Base-by-base conservation (phyloP, 2,329 filamentous ascomycete species). In the Leptographium wingfieldii region DNA sequence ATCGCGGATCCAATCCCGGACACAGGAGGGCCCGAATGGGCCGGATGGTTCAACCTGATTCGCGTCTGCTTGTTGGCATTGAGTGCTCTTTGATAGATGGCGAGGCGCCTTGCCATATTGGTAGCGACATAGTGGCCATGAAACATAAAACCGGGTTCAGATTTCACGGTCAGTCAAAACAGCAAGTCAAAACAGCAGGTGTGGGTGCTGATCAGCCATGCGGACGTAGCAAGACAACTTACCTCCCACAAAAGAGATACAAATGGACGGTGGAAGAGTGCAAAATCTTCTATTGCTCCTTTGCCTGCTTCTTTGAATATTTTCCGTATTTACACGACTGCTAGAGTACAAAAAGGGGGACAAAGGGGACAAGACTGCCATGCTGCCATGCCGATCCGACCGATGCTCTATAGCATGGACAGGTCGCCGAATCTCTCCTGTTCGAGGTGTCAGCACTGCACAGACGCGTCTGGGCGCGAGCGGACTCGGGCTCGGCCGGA, bases 351-450 rank as follows among this genome's bases (percentile, higher is more conserved):
- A 79, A 76, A 68, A 66, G 64, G 59, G 57, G 59, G 46, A 38
- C 38, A 60, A 46, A 54, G 58, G 57, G 59, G 46, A 33, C 38
- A 60, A 46, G 54, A 53, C 31, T 22, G 49, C 55, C 49, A 49
- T 58, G 49, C 52, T 40, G 53, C 38, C 46, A 73, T 83, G 3
- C 9, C 43, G 40, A 19, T 38, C 7, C 43, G 19, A 46, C n/a
- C 19, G 43, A 46, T 46, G 7, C 22, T 25, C 84, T 96, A 99
- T 75, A 97, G 81, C 69, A 95, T 79, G 69, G 94, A 92, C 69
- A 97, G 86, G 75, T 97, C 92, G 80, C 94, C 94, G 77, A 97
- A 99, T 84, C 92, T 95, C 85, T 99, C 94, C 92, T 97, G 70
- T 67, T 70, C 4, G 55, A 14, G 67, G 63, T 60, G 73, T 86